Evolutionary conservation across 768 basidiomycete species (phyloP), one percentile per base, ranked within the genome.

Genomic region (Mycena polygramma): DNA sequence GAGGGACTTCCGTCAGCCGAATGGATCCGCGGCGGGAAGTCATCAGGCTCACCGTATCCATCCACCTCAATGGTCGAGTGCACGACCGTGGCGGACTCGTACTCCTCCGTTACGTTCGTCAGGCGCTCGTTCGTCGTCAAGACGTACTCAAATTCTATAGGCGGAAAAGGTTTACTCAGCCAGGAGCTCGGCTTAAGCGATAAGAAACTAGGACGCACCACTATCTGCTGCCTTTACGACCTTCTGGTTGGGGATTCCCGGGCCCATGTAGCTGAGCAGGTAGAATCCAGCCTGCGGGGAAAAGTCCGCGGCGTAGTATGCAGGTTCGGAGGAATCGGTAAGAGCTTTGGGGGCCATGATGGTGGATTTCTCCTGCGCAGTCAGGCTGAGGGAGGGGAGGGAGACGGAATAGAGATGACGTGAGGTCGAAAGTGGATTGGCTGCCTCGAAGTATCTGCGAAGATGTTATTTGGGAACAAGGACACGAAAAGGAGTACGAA

Each of bases 261-360:
- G 97, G 1, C 97, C 97, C 36, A 83, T 78, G 77, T 98, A 97
- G 72, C 82, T 85, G 30, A 97, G 82, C 15, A 95, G 80, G 79
- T 97, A 98, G 79, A 92, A 98, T 2, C 92, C 94, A 2, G 91
- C 94, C 37, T 89, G 80, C 1, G 98, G 95, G 1, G 96, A 98
- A 83, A 99, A 98, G 68, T 81, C 85, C 10, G 90, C 87, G 1
- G 83, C 80, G 76, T 93, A 93, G 75, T 85, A 92, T 2, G 90
- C 88, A 0, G 87, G 83, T 57, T 83, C 75, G 1, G 81, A 76
- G 55, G 78, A 68, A 43, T 73, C 73, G 11, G 41, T 85, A 22
- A 73, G 69, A 39, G 79, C 79, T 22, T 76, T 77, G 71, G 91
- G 90, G 17, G 91, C 91, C 74, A 92, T 77, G 17, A 87, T 77